These are phyloP conservation scores for Teratosphaeriaceae sp. DNA, from an alignment of 2,329 filamentous ascomycete genomes.

Conservation along the genomic window DNA sequence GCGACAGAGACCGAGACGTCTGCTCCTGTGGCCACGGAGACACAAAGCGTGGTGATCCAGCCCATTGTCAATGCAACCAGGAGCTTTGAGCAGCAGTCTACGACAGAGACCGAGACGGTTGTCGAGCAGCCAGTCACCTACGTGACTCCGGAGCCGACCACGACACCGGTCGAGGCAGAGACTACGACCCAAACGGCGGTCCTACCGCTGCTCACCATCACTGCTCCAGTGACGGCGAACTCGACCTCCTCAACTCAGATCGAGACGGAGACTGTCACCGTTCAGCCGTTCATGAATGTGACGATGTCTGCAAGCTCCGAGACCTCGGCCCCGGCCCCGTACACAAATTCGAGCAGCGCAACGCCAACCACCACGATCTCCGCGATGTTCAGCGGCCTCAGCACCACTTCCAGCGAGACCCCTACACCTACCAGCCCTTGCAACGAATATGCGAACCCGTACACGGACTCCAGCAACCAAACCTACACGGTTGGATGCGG, in stretches of 20 bases:
- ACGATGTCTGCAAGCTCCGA: neutral
- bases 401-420: neutral
- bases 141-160: neutral
- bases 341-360: neutral
- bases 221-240: neutral
- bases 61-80: neutral
- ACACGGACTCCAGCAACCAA: neutral
- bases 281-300: neutral
- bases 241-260: neutral
- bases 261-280: neutral
- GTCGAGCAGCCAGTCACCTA: neutral
- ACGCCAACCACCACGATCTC: neutral
- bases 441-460: neutral
- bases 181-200: neutral
- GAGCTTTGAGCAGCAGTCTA: neutral
- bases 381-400: neutral
- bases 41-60: neutral
- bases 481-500: neutral
- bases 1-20: neutral
- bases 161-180: neutral
- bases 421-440: neutral
- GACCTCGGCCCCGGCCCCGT: neutral
- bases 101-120: neutral
- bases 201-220: neutral
- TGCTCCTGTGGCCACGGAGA: no score